Base-by-base conservation (phyloP, 768 basidiomycete species). In the Tulasnella sp. region DNA sequence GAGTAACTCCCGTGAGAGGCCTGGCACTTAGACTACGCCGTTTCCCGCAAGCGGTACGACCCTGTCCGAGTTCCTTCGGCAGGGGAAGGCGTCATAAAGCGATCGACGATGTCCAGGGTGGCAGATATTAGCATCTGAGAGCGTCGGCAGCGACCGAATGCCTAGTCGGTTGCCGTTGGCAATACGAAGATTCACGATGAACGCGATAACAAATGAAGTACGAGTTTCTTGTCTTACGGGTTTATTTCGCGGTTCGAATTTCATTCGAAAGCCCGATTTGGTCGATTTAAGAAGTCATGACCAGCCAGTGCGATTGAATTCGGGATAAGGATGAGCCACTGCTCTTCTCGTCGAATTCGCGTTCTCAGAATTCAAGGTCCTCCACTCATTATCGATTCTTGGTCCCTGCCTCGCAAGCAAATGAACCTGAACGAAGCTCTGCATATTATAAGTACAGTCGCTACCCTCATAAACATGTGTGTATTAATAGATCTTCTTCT, bases 401-500 rank as follows among this genome's bases (percentile, higher is more conserved):
- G 32, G 2, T 59, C 26, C 26, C n/a, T 59, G 6, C 52, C 1
- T 29, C 6, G 14, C 14, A 29, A 16, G 3, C 26, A 29, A 14
- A 26, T 59, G 52, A 59, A 59, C 52, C 52, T 59, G 52, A 59
- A 59, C 52, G 52, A 59, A 59, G 52, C 52, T 32, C 22, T 59
- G 52, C 52, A 59, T 59, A 32, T 22, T 29, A 59, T 59, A 59
- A 26, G 26, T 59, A 59, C 52, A 26, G 52, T 59, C 19, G 22
- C 52, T 59, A 59, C 52, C 52, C 52, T 19, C 5, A 4, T 12
- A 29, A 59, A 59, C 52, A 65, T n/a, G 64, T n/a, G 42, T 63
- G 40, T 40, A 29, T 74, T 62, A 94, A 77, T 86, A 94, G 26
- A 89, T 94, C 86, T 98, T 98, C 86, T 99, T 99, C 86, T 98